These are phyloP conservation scores for Batkoa obscura DNA, from an alignment of 371 early-diverging fungal species.

Conservation along the genomic window DNA sequence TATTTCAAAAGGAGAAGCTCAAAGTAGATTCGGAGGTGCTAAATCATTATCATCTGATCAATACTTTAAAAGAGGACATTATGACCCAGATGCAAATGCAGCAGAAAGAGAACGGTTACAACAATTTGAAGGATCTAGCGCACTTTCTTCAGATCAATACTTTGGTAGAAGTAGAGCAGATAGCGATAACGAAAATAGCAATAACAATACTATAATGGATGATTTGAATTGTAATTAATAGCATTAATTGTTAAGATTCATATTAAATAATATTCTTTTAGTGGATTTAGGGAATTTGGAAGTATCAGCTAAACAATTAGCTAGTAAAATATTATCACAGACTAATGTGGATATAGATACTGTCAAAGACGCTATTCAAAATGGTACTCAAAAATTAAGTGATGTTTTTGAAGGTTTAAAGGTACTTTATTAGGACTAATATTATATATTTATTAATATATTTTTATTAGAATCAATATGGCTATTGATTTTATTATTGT, in stretches of 20 bases:
- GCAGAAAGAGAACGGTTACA: slow-evolving; percentile 40
- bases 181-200: slow-evolving; percentile 47
- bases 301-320: slow-evolving; percentile 31
- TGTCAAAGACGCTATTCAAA: slow-evolving; percentile 46
- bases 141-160: slow-evolving; percentile 65
- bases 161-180: slow-evolving; percentile 55
- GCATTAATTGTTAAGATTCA: background rate
- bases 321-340: slow-evolving; percentile 43
- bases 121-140: slow-evolving; percentile 44
- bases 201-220: too few relatives aligned
- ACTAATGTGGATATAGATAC: slow-evolving; percentile 54
- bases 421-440: too few relatives aligned
- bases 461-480: too few relatives aligned
- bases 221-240: slow-evolving; percentile 19
- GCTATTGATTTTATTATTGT: too few relatives aligned
- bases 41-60: slow-evolving; percentile 76
- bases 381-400: slow-evolving; percentile 25
- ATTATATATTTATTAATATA: too few relatives aligned
- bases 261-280: background rate
- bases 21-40: slow-evolving; percentile 49
- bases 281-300: background rate
- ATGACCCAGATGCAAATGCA: slow-evolving; percentile 35
- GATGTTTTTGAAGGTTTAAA: slow-evolving; percentile 1
- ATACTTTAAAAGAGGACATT: slow-evolving; percentile 65
- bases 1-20: slow-evolving; percentile 16